These are phyloP conservation scores for Zasmidium cellare DNA, from an alignment of 2,329 filamentous ascomycete genomes.

Conservation along the genomic window DNA sequence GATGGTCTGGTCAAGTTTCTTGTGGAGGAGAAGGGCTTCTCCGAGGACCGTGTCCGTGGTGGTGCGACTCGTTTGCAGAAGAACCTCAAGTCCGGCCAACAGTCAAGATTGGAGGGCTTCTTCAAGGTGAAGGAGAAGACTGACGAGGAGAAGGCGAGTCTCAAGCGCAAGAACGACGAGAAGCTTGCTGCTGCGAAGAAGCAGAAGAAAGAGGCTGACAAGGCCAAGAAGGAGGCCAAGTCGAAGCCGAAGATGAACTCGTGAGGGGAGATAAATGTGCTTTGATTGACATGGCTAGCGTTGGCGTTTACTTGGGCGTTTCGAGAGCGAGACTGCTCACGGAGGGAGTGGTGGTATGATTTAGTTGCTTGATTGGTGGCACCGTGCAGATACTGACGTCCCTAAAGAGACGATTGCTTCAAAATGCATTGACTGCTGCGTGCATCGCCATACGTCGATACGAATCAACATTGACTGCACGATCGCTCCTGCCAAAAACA, in stretches of 20 bases:
- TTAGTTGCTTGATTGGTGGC: background rate
- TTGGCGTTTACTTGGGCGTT: slow-evolving; percentile 23
- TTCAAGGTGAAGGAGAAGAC: slow-evolving; percentile 93
- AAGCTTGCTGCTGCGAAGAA: slow-evolving; percentile 93
- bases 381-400: background rate
- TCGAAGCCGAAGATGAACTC: slow-evolving; percentile 64
- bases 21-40: slow-evolving; percentile 94
- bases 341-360: background rate
- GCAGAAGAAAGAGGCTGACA: slow-evolving; percentile 89
- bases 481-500: background rate
- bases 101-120: slow-evolving; percentile 90
- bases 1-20: slow-evolving; percentile 88
- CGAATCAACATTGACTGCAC: no score
- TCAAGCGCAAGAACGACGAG: slow-evolving; percentile 93
- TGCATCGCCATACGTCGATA: no score
- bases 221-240: slow-evolving; percentile 91
- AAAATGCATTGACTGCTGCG: no score
- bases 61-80: slow-evolving; percentile 80
- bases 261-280: slow-evolving; percentile 11
- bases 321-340: background rate
- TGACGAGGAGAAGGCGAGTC: slow-evolving; percentile 74
- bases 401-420: no score
- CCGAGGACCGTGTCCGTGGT: slow-evolving; percentile 83
- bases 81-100: slow-evolving; percentile 86
- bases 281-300: slow-evolving; percentile 16